These are phyloP conservation scores for Lentinula detonsa DNA, from an alignment of 768 basidiomycete genomes.

Conservation along the genomic window DNA sequence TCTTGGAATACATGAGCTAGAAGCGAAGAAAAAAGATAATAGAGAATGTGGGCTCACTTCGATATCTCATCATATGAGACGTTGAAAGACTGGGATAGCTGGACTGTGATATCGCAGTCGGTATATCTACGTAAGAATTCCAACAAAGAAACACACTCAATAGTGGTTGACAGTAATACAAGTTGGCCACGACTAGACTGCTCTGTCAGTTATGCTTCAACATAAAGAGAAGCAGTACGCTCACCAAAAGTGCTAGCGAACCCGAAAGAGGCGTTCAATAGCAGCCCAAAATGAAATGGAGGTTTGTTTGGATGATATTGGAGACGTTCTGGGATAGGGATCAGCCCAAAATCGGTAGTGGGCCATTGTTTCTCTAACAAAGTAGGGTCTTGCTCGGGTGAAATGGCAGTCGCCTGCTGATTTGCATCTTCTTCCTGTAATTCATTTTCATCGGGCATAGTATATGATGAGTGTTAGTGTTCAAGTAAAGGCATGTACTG, in stretches of 20 bases:
- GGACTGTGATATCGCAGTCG: conserved; percentile 21
- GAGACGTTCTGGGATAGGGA: conserved; percentile 56
- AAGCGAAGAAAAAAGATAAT: conserved; percentile 12
- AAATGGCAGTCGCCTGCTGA: not conserved
- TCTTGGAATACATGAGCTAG: conserved; percentile 23
- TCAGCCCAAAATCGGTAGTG: conserved; percentile 50
- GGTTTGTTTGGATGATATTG: conserved; percentile 44
- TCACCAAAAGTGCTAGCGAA: conserved; percentile 54
- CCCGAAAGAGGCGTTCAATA: conserved; percentile 56
- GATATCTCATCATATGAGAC: conserved; percentile 34
- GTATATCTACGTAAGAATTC: not conserved
- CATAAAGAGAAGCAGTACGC: conserved; percentile 10
- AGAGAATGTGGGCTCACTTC: conserved; percentile 18
- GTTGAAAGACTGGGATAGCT: conserved; percentile 34
- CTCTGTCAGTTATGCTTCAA: not conserved
- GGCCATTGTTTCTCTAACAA: conserved; percentile 4
- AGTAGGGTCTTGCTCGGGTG: not conserved
- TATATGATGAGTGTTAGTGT: too few relatives aligned
- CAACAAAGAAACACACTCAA: conserved; percentile 43
- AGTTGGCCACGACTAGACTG: conserved; percentile 44
- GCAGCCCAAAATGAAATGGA: conserved; percentile 43
- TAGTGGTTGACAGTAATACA: conserved; percentile 82
- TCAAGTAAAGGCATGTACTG: too few relatives aligned
- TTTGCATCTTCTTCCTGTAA: too few relatives aligned
- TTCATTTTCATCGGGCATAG: too few relatives aligned